phyloP scores from a whole-genome alignment of 805 yeast species.

The Candida pini region DNA sequence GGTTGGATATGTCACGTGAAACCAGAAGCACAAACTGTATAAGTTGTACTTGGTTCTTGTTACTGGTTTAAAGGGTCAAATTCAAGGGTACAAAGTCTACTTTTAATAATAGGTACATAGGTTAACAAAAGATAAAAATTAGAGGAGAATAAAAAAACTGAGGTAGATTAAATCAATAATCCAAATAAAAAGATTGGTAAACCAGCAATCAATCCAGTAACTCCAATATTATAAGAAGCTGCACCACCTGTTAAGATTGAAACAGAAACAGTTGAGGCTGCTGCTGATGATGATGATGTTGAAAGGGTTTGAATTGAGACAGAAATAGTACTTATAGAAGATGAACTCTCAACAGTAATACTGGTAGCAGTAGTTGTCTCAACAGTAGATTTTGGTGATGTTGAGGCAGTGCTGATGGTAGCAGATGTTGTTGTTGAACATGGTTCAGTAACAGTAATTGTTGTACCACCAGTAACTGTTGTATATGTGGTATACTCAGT shows the following conservation, averaged over 20 bases:
- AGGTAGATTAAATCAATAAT: no score
- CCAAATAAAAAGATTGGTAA: no score
- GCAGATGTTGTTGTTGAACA: constrained; percentile 6
- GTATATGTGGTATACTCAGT: constrained; percentile 11
- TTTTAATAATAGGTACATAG: no score
- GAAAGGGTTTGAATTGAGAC: no score
- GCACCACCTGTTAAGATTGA: neutral
- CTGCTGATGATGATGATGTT: neutral
- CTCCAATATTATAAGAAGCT: neutral
- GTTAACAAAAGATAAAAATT: no score
- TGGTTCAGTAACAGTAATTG: constrained; percentile 16
- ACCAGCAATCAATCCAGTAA: neutral
- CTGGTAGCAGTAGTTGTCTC: neutral
- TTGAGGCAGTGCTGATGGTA: neutral
- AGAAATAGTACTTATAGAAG: no score
- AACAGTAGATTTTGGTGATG: neutral
- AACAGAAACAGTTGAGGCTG: neutral
- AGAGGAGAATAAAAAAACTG: no score
- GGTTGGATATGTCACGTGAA: no score
- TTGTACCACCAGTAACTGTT: constrained; percentile 14
- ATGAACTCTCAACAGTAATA: neutral
- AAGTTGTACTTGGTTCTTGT: no score
- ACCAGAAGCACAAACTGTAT: no score
- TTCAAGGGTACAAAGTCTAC: no score
- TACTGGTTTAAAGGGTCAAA: no score